These are phyloP conservation scores for Cubamyces sp. DNA, from an alignment of 768 basidiomycete species.

Conservation along the genomic window DNA sequence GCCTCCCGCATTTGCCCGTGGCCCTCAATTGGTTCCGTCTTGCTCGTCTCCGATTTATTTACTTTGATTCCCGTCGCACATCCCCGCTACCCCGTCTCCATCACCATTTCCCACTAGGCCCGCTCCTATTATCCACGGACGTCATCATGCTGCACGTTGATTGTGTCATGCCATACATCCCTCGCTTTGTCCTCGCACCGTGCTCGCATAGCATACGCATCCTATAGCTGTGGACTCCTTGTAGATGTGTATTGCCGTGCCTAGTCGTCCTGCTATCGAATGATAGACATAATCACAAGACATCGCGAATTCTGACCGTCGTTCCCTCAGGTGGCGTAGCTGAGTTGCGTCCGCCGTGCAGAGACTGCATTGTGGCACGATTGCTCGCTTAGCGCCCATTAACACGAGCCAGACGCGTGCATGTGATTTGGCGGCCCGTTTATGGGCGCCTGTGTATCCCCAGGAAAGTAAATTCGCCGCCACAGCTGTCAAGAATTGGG, in stretches of 20 bases:
- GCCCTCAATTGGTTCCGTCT: background rate
- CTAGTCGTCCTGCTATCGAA: slow-evolving; percentile 24
- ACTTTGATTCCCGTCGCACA: background rate
- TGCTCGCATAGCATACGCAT: slow-evolving; percentile 22
- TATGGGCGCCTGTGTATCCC: slow-evolving; percentile 19
- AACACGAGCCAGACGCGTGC: background rate
- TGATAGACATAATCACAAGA: slow-evolving; percentile 7
- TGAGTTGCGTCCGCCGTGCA: background rate
- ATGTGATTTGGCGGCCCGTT: slow-evolving; percentile 3
- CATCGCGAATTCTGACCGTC: background rate
- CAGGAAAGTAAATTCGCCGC: background rate
- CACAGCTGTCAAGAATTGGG: slow-evolving; percentile 4
- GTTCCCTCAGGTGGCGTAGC: background rate
- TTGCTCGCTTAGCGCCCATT: background rate
- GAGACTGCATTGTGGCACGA: background rate
- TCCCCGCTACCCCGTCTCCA: background rate
- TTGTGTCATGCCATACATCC: slow-evolving; percentile 15
- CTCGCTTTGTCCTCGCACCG: slow-evolving; percentile 20
- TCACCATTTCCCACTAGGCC: too few relatives aligned
- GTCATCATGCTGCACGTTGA: background rate
- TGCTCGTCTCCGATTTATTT: background rate
- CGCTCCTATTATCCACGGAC: background rate
- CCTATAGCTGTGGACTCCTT: slow-evolving; percentile 20
- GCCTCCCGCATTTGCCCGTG: background rate
- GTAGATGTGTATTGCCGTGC: slow-evolving; percentile 21